Percentiles rank a stretch among this genome's conserved stretches.
phyloP scores from a whole-genome alignment of 768 basidiomycete genomes.

The Grammothele lineata region DNA sequence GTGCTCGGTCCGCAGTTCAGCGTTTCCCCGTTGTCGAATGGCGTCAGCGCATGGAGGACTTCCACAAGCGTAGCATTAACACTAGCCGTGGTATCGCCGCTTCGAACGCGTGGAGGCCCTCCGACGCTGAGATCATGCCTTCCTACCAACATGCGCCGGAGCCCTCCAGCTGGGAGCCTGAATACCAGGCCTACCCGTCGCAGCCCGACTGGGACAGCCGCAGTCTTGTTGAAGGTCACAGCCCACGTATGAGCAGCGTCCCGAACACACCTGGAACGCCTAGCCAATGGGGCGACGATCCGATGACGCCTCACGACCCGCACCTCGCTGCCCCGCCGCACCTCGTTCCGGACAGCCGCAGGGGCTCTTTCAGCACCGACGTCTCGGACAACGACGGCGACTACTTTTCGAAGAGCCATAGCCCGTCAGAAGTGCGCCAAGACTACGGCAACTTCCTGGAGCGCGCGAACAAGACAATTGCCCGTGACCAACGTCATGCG shows the following conservation, averaged over 20 bases:
- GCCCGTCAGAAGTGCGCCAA: constrained; percentile 21
- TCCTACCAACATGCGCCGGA: constrained; percentile 49
- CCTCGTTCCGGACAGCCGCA: constrained; percentile 25
- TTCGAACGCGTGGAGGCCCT: constrained; percentile 70
- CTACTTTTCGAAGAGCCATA: constrained; percentile 40
- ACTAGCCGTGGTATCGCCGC: constrained; percentile 68
- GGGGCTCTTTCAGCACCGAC: constrained; percentile 35
- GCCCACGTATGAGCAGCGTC: constrained; percentile 15
- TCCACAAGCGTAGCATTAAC: constrained; percentile 81
- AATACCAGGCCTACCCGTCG: constrained; percentile 54
- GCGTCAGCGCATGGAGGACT: constrained; percentile 94
- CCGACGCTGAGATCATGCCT: constrained; percentile 45
- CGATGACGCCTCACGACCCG: constrained; percentile 38
- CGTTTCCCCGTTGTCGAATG: constrained; percentile 98
- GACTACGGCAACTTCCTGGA: constrained; percentile 80
- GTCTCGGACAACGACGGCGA: constrained; percentile 61
- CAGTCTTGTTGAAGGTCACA: constrained; percentile 45
- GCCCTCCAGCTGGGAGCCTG: constrained; percentile 78
- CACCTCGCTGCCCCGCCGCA: constrained; percentile 36
- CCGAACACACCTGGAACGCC: constrained; percentile 49
- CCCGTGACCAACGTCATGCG: constrained; percentile 68
- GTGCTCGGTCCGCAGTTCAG: constrained; percentile 90
- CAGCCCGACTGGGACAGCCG: constrained; percentile 75
- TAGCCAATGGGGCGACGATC: constrained; percentile 59
- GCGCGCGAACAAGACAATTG: constrained; percentile 80